These are phyloP conservation scores for Saprolegnia parasitica DNA, from an alignment of 352 stramenopile species.

Conservation along the genomic window DNA sequence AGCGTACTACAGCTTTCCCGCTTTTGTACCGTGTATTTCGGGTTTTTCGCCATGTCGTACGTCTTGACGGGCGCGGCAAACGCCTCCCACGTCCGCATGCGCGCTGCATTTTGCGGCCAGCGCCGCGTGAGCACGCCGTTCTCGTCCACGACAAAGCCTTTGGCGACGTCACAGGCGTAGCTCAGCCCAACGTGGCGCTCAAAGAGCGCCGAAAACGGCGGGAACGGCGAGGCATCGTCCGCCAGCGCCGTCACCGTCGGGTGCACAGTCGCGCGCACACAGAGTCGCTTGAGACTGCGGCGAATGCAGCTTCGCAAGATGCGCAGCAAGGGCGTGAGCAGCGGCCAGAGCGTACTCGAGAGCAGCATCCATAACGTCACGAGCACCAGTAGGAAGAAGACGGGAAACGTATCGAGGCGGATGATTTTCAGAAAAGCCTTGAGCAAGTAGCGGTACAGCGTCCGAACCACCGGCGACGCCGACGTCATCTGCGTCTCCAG, in stretches of 20 bases:
- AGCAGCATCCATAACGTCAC: conserved; percentile 50
- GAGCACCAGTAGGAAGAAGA: conserved; percentile 62
- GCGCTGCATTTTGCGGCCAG: conserved; percentile 48
- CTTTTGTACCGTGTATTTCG: conserved; percentile 50
- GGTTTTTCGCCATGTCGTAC: conserved; percentile 66
- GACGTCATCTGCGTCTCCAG: conserved; percentile 45
- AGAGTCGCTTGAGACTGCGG: background rate
- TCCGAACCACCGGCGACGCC: conserved; percentile 38
- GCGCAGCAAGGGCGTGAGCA: conserved; percentile 50
- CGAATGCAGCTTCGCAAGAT: conserved; percentile 41
- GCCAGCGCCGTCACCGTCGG: background rate
- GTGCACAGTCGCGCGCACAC: background rate
- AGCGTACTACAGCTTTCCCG: too few species aligned
- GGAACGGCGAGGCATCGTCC: conserved; percentile 28
- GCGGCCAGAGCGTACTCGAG: conserved; percentile 43
- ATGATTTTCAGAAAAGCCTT: conserved; percentile 56
- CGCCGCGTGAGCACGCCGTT: conserved; percentile 49
- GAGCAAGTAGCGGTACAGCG: conserved; percentile 4
- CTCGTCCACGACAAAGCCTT: conserved; percentile 52
- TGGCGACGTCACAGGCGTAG: conserved; percentile 37
- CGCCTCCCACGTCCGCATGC: conserved; percentile 69
- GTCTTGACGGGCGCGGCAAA: conserved; percentile 63
- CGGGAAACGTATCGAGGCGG: conserved; percentile 62
- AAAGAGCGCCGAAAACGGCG: background rate
- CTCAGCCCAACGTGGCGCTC: conserved; percentile 21